Percentiles rank a stretch among this genome's conserved stretches.
phyloP scores from a whole-genome alignment of 306 rosid genomes.

The Casuarina glauca region DNA sequence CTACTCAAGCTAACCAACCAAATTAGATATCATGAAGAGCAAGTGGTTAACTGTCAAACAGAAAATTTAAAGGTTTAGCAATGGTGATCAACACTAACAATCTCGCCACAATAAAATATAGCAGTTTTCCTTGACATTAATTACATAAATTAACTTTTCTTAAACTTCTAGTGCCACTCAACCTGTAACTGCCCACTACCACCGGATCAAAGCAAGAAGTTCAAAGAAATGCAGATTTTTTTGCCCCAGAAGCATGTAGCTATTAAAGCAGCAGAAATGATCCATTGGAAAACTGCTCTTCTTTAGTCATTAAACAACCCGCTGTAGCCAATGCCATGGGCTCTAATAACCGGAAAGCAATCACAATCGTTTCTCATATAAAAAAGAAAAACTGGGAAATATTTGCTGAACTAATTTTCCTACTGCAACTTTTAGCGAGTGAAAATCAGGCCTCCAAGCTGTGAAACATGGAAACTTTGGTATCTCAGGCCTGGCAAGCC shows the following conservation, averaged over 20 bases:
- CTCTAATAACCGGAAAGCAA: neutral
- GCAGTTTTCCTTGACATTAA: neutral
- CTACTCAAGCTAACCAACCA: neutral
- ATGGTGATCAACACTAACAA: too few species aligned
- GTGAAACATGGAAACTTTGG: neutral
- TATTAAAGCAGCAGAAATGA: neutral
- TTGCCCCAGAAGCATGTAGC: neutral
- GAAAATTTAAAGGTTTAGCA: too few species aligned
- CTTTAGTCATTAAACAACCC: neutral
- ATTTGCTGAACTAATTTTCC: neutral
- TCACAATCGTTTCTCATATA: too few species aligned
- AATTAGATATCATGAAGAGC: conserved; percentile 3
- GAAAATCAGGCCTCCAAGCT: neutral
- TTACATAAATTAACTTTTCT: neutral
- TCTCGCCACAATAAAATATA: too few species aligned
- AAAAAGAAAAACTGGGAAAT: neutral
- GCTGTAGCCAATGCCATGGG: neutral
- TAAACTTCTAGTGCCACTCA: neutral
- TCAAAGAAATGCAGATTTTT: too few species aligned
- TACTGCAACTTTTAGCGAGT: neutral
- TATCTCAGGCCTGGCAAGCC: neutral
- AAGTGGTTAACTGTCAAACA: neutral
- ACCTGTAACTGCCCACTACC: too few species aligned
- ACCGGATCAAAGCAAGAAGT: too few species aligned
- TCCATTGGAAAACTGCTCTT: neutral